phyloP scores from a whole-genome alignment of 441 rosid species.

The Croton laevigatus region DNA sequence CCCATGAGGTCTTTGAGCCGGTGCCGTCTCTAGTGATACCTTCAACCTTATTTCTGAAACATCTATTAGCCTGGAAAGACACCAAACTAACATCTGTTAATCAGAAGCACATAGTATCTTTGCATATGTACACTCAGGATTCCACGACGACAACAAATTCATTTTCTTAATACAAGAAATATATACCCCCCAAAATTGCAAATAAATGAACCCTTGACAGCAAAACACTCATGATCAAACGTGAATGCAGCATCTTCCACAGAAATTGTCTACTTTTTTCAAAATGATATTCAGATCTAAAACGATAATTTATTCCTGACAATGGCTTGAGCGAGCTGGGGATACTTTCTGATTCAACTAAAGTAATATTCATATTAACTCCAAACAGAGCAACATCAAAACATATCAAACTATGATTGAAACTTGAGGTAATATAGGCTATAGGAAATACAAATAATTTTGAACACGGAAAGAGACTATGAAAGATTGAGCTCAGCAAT shows the following conservation, averaged over 20 bases:
- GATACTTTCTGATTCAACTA: conserved; percentile 5
- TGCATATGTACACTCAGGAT: background rate
- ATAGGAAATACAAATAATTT: background rate
- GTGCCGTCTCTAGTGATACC: conserved; percentile 89
- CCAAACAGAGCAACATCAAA: background rate
- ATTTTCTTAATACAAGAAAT: background rate
- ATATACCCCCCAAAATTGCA: background rate
- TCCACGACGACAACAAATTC: conserved; percentile 10
- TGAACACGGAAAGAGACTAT: background rate
- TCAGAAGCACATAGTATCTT: conserved; percentile 3
- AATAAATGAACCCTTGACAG: background rate
- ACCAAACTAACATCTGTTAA: background rate
- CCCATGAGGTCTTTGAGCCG: conserved; percentile 93
- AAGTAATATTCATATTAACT: conserved; percentile 2
- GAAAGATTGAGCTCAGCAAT: background rate
- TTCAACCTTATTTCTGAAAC: conserved; percentile 93
- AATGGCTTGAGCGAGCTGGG: background rate
- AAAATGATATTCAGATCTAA: background rate
- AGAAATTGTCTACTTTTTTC: background rate
- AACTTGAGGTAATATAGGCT: conserved; percentile 2
- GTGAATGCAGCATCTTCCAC: background rate
- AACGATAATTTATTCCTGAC: background rate
- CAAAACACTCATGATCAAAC: background rate
- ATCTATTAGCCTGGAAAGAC: conserved; percentile 80
- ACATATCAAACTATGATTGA: no score